Base-by-base conservation (phyloP, 495 filamentous ascomycete species). In the Daldinia vernicosa region DNA sequence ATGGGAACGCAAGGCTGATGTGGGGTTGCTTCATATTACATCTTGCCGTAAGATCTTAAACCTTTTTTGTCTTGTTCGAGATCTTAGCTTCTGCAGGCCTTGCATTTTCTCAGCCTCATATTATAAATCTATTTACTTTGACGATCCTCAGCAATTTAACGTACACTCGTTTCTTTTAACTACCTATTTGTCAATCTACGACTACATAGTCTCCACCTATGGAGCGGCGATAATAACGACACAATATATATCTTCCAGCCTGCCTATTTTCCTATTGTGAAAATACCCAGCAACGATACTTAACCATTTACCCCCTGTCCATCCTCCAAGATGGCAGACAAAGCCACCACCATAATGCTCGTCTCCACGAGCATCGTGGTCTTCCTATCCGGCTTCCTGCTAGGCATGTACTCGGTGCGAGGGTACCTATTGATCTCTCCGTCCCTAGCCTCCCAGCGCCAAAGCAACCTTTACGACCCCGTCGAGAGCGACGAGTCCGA, bases 321-420 rank as follows among this genome's bases (percentile, higher is more conserved):
- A 55, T 17, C 28, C 14, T 50, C 37, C 56, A 67, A 62, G 22
- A 77, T 75, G 73, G 40, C 70, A 43, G 74, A 59, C 54, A 71
- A 45, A 24, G 19, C 14, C 64, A 26, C 15, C 52, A 66, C 71
- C 32, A 70, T 77, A 14, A 66, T 82, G 54, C 81, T 93, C 60
- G 77, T 91, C 28, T 82, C 88, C 58, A 91, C 91, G 68, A 85
- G 85, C 60, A 81, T 93, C 50, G 76, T 90, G 8, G 85, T 88
- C 28, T 86, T 92, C 27, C 55, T 91, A 54, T 76, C 87, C 0
- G 89, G 91, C 62, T 93, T 91, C 65, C 75, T 88, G 40, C 75
- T 88, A 7, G 86, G 84, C 60, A 71, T 87, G 67, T 84, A 80
- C 69, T 79, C 85, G 8, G 80, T 84, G 45, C 76, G 81, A 17